These are phyloP conservation scores for Rubus idaeus DNA, from an alignment of 306 rosid genomes.

Conservation along the genomic window DNA sequence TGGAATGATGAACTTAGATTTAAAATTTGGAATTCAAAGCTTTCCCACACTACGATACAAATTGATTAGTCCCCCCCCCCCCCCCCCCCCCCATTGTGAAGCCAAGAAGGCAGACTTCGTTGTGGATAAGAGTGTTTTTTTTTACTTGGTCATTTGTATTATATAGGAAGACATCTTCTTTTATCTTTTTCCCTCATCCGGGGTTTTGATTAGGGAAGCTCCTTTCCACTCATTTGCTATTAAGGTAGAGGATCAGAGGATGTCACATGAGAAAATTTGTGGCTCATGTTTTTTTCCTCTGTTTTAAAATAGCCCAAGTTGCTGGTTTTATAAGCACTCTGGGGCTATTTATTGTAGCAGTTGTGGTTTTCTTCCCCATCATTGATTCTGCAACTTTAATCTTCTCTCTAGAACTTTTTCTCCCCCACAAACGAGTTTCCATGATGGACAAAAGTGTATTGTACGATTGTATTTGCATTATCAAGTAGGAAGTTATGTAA, in stretches of 20 bases:
- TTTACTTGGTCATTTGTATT: neutral
- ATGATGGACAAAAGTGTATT: neutral
- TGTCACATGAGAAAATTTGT: slow-evolving; percentile 39
- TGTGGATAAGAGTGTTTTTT: slow-evolving; percentile 24
- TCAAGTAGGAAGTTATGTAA: neutral
- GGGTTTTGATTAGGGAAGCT: slow-evolving; percentile 46
- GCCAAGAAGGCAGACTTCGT: too few relatives aligned
- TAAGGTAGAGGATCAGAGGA: slow-evolving; percentile 60
- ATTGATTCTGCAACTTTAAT: slow-evolving; percentile 22
- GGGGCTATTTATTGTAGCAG: slow-evolving; percentile 42
- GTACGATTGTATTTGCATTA: neutral
- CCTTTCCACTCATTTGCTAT: slow-evolving; percentile 34
- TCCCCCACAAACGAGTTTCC: slow-evolving; percentile 18
- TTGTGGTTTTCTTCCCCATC: slow-evolving; percentile 38
- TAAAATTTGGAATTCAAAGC: too few relatives aligned
- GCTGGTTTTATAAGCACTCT: slow-evolving; percentile 56
- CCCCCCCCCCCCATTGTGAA: too few relatives aligned
- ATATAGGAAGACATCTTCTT: slow-evolving; percentile 1
- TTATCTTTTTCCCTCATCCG: slow-evolving; percentile 19
- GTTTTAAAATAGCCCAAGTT: slow-evolving; percentile 37
- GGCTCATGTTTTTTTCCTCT: slow-evolving; percentile 54
- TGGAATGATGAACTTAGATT: too few relatives aligned
- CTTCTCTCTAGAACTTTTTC: slow-evolving; percentile 26
- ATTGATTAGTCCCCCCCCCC: too few relatives aligned
- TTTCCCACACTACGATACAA: too few relatives aligned